Conservation (phyloP, 2,329 filamentous ascomycete genomes). For the Colletotrichum sp. region DNA sequence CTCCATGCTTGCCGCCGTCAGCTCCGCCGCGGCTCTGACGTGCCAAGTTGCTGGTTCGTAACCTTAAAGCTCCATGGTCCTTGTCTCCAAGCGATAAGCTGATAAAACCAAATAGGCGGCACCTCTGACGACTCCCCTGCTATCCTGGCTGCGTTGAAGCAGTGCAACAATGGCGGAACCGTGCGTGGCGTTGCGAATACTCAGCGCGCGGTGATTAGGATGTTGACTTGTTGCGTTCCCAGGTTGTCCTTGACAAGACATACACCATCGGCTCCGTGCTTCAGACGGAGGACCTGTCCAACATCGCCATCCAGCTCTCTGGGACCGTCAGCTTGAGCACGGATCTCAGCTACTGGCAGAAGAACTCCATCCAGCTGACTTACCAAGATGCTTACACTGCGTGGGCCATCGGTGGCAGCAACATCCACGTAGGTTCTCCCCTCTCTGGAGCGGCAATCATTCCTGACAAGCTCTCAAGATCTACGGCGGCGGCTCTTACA, state of each 20-base stretch:
- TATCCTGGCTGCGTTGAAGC: slow-evolving; percentile 56
- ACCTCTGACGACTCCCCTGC: slow-evolving; percentile 36
- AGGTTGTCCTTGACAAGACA: slow-evolving; percentile 58
- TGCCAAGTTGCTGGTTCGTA: not conserved
- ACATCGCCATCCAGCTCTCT: slow-evolving; percentile 63
- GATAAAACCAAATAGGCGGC: not conserved
- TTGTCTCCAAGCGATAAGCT: not conserved
- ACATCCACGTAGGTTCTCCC: slow-evolving; percentile 46
- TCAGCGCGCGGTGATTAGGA: fast-evolving
- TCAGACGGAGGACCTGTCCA: slow-evolving; percentile 67
- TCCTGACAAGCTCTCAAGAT: slow-evolving; percentile 34
- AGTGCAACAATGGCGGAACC: slow-evolving; percentile 68
- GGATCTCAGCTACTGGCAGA: slow-evolving; percentile 72
- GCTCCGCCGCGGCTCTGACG: not conserved
- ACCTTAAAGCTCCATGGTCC: not conserved
- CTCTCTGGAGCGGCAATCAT: fast-evolving
- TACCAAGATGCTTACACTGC: slow-evolving; percentile 67
- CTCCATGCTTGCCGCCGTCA: not conserved
- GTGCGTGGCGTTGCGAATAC: slow-evolving; percentile 18
- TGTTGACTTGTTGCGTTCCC: not conserved
- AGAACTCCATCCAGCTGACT: slow-evolving; percentile 65
- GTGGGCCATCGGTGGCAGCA: slow-evolving; percentile 33
- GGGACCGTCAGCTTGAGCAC: slow-evolving; percentile 68
- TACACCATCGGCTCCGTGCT: slow-evolving; percentile 70
- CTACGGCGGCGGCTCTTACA: slow-evolving; percentile 57